phyloP scores from a whole-genome alignment of 371 early-diverging fungal genomes.

The Mucor plumbeus region DNA sequence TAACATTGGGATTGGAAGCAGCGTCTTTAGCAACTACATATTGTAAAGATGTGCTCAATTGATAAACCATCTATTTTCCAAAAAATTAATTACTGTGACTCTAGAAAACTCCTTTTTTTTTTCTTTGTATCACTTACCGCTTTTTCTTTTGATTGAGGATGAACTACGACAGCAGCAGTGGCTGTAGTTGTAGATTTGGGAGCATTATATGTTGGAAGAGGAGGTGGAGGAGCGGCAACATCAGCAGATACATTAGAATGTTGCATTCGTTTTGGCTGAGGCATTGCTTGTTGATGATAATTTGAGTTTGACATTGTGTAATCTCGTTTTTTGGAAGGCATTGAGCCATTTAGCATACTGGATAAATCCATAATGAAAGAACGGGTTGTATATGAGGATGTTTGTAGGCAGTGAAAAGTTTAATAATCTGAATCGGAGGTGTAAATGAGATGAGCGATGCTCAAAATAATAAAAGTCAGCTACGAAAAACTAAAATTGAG shows the following conservation, averaged over 20 bases:
- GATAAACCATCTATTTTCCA: conserved; percentile 19
- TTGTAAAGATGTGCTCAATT: conserved; percentile 29
- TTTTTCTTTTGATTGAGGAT: conserved; percentile 7
- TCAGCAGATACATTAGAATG: background rate
- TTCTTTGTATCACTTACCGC: background rate
- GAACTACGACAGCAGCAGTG: background rate
- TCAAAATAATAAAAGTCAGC: background rate
- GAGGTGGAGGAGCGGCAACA: background rate
- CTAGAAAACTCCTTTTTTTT: background rate
- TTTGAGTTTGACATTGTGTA: background rate
- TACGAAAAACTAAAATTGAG: background rate
- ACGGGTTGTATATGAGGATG: conserved; percentile 7
- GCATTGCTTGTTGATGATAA: background rate
- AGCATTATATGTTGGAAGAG: background rate
- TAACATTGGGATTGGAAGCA: background rate
- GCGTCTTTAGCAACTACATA: conserved; percentile 18
- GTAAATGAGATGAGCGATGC: background rate
- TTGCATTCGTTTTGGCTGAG: background rate
- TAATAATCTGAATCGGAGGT: background rate
- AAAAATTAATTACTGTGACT: conserved; percentile 7
- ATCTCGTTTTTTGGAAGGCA: conserved; percentile 7
- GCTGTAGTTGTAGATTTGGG: background rate
- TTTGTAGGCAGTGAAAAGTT: background rate
- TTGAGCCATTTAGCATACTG: conserved; percentile 32
- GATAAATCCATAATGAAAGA: conserved; percentile 26